Conservation (phyloP, 805 yeast genomes). For the Metschnikowia lachancei region DNA sequence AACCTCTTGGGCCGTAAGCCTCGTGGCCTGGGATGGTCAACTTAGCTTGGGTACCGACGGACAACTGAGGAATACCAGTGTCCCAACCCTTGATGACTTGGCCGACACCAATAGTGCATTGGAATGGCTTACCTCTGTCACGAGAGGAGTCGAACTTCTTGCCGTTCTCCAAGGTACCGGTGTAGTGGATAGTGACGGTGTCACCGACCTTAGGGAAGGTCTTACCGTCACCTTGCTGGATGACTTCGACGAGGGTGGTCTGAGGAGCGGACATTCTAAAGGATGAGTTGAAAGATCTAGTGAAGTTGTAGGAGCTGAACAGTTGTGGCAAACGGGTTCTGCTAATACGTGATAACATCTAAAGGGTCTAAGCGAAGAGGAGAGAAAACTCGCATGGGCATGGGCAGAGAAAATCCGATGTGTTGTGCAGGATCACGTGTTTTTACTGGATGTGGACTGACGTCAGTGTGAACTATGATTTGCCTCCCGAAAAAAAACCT, state of each 20-base stretch:
- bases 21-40: conserved; percentile 89
- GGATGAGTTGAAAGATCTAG: conserved; percentile 9
- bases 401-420: background rate
- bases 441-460: background rate
- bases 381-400: conserved; percentile 6
- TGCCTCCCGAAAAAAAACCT: background rate
- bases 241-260: conserved; percentile 41
- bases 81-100: conserved; percentile 98
- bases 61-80: conserved; percentile 86
- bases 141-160: conserved; percentile 94
- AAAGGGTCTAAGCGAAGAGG: background rate
- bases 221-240: conserved; percentile 73
- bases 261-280: conserved; percentile 38
- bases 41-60: conserved; percentile 90
- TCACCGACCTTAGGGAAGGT: conserved; percentile 87
- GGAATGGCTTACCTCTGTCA: conserved; percentile 94
- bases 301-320: conserved; percentile 7
- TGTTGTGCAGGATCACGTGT: conserved; percentile 4
- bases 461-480: conserved; percentile 1
- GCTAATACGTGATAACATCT: conserved; percentile 15
- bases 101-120: conserved; percentile 90
- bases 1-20: conserved; percentile 93
- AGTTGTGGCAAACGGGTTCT: conserved; percentile 12
- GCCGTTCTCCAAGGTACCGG: conserved; percentile 93
- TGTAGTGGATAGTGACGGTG: conserved; percentile 89